Percentiles rank a stretch among this genome's conserved stretches.
These are phyloP conservation scores for Talaromyces albobiverticillius DNA, from an alignment of 2,329 filamentous ascomycete species.

Conservation along the genomic window DNA sequence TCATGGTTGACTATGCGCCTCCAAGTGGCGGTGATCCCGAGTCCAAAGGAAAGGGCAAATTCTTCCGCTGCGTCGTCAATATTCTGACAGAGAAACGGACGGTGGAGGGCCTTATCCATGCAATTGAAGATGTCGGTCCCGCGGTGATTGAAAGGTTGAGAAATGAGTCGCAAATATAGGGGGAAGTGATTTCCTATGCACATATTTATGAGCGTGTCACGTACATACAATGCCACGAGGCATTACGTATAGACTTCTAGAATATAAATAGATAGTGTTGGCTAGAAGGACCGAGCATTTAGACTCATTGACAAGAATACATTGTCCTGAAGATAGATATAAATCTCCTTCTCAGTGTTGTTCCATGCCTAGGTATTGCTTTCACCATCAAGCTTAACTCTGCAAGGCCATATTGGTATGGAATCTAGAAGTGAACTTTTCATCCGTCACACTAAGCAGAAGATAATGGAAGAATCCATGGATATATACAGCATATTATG, in stretches of 20 bases:
- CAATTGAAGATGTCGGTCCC: slow-evolving; percentile 51
- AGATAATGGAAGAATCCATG: not conserved
- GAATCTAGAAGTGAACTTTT: too few relatives aligned
- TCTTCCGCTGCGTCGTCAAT: slow-evolving; percentile 69
- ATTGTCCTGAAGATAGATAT: too few relatives aligned
- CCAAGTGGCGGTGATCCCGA: slow-evolving; percentile 45
- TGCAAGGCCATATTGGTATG: too few relatives aligned
- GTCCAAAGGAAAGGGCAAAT: slow-evolving; percentile 57
- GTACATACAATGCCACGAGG: not conserved
- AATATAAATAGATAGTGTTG: not conserved
- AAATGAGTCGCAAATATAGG: slow-evolving; percentile 13
- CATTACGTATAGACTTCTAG: not conserved
- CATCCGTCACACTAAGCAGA: too few relatives aligned
- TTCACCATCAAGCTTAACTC: too few relatives aligned
- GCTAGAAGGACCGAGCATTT: not conserved
- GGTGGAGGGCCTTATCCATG: slow-evolving; percentile 60
- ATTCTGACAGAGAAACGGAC: slow-evolving; percentile 58
- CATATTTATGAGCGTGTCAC: not conserved
- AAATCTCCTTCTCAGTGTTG: too few relatives aligned
- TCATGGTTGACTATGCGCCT: slow-evolving; percentile 68
- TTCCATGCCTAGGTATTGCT: too few relatives aligned
- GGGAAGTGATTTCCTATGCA: not conserved
- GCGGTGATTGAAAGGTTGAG: slow-evolving; percentile 30
- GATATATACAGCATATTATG: not conserved
- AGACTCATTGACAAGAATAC: too few relatives aligned